Conservation (phyloP, 23 red algal species). For the Porphyridium purpureum region DNA sequence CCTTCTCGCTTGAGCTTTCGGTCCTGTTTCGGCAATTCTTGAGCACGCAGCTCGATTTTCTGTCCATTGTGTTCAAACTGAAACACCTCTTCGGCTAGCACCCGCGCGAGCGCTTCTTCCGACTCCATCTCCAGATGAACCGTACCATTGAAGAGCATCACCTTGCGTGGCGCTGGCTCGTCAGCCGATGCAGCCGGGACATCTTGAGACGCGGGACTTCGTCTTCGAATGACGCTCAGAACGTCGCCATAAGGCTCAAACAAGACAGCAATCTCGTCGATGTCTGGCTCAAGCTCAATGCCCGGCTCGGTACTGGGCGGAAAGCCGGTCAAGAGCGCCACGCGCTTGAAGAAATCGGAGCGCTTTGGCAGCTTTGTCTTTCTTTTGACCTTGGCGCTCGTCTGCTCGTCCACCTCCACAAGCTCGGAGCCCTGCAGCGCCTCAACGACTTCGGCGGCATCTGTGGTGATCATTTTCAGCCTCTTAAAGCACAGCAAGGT, state of each 20-base stretch:
- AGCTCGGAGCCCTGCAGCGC: constrained; percentile 16
- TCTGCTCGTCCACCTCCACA: too few species aligned
- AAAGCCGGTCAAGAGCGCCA: constrained; percentile 4
- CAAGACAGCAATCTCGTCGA: constrained; percentile 44
- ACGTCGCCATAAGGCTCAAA: constrained; percentile 68
- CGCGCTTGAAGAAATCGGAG: constrained; percentile 63
- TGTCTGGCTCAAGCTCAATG: too few species aligned
- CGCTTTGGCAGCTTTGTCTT: constrained; percentile 24
- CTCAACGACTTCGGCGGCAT: constrained; percentile 27
- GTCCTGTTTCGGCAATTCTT: constrained; percentile 6
- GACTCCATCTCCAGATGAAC: constrained; percentile 84
- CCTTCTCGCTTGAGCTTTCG: constrained; percentile 17
- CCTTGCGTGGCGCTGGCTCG: too few species aligned
- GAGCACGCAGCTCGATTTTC: neutral
- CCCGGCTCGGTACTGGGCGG: too few species aligned
- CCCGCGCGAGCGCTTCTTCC: constrained; percentile 42
- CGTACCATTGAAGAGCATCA: constrained; percentile 52
- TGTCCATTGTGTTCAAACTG: neutral
- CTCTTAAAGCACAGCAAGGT: constrained; percentile 59
- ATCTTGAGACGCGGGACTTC: too few species aligned
- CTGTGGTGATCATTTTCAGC: constrained; percentile 23
- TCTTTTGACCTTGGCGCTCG: too few species aligned
- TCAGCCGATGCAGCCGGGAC: too few species aligned
- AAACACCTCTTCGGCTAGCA: constrained; percentile 39
- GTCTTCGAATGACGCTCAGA: too few species aligned